These are phyloP conservation scores for Magnusiomyces tetraspermus DNA, from an alignment of 1,139 yeast genomes.

Conservation along the genomic window DNA sequence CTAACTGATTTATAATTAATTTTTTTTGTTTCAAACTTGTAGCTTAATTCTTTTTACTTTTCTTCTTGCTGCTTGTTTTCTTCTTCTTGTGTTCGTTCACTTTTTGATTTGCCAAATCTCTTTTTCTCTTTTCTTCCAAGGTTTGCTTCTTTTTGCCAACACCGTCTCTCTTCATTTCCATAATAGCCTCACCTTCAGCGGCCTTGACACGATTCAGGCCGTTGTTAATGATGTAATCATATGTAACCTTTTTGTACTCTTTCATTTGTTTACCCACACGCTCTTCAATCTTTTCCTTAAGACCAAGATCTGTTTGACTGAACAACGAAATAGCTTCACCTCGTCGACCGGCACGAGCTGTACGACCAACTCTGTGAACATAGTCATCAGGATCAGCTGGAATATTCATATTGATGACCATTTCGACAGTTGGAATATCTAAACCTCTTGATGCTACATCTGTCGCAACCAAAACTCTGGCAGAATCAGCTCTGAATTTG, in stretches of 20 bases:
- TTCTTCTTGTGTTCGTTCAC: slow-evolving; percentile 1
- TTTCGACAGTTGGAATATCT: slow-evolving; percentile 85
- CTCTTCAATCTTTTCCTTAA: slow-evolving; percentile 79
- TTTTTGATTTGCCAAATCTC: slow-evolving; percentile 4
- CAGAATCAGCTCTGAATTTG: slow-evolving; percentile 89
- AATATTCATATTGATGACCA: slow-evolving; percentile 83
- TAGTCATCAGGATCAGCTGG: slow-evolving; percentile 97
- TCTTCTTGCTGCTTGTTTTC: background rate
- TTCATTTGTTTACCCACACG: slow-evolving; percentile 73
- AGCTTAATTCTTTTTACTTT: too few relatives aligned
- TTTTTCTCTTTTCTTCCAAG: slow-evolving; percentile 39
- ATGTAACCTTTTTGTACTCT: slow-evolving; percentile 58
- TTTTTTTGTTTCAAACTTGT: too few relatives aligned
- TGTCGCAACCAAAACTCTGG: slow-evolving; percentile 83
- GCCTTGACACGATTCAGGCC: slow-evolving; percentile 60
- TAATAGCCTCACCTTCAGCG: slow-evolving; percentile 80
- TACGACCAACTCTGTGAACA: slow-evolving; percentile 98
- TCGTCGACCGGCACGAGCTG: slow-evolving; percentile 95
- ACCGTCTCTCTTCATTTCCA: slow-evolving; percentile 88
- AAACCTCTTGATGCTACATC: slow-evolving; percentile 97
- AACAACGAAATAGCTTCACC: slow-evolving; percentile 67
- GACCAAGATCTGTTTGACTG: slow-evolving; percentile 72
- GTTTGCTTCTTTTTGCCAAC: slow-evolving; percentile 67
- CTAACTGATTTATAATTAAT: too few relatives aligned
- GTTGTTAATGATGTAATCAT: slow-evolving; percentile 60